Conservation (phyloP, 176 grass and related monocot genomes). For the Oryza meridionalis region DNA sequence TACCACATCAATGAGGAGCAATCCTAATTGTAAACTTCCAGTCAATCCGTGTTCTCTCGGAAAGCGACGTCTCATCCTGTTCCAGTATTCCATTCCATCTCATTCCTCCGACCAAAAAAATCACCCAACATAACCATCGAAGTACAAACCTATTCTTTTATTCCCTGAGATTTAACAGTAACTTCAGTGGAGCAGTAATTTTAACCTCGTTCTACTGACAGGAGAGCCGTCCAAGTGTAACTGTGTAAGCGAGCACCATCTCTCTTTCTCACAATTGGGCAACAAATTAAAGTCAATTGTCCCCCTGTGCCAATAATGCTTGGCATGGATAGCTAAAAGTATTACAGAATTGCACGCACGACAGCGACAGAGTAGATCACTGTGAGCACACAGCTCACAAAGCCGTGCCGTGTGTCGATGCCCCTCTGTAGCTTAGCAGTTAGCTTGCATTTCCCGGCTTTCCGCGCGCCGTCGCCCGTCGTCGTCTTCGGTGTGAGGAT, state of each 20-base stretch:
- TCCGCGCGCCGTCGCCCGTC: slow-evolving; percentile 8
- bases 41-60: background rate
- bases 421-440: background rate
- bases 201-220: background rate
- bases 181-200: background rate
- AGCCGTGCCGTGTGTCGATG: slow-evolving; percentile 9
- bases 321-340: background rate
- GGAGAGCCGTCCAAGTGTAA: slow-evolving; percentile 12
- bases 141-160: background rate
- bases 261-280: background rate
- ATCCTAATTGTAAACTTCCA: background rate
- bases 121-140: background rate
- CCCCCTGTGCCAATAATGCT: background rate
- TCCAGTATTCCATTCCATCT: background rate
- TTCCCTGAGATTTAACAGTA: background rate
- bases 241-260: background rate
- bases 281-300: background rate
- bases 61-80: background rate
- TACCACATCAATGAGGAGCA: background rate
- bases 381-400: slow-evolving; percentile 27
- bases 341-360: background rate
- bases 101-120: background rate
- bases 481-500: background rate
- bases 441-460: background rate
- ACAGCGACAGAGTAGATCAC: background rate